Evolutionary conservation across 2,329 filamentous ascomycete species (phyloP), one percentile per base, ranked within the genome.

Genomic region (Pestalotiopsis fici): DNA sequence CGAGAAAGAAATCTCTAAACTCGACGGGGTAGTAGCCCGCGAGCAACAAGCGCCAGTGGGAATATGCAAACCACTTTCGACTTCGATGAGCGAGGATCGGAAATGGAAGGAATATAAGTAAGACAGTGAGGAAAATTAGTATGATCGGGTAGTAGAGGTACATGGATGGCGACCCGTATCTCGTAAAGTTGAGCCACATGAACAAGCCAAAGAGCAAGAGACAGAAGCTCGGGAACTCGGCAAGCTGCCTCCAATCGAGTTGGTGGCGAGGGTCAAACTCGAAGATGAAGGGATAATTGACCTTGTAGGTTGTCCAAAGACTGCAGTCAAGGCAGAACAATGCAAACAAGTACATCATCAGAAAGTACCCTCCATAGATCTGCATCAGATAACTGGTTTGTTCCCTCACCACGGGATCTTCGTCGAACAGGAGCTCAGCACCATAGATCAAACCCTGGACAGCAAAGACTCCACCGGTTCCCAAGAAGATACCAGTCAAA

Each of bases 211-310:
- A 83, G 4, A 94, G 77, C 61, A 97, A 87, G 4, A 94, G 82
- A 76, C 97, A 94, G 77, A 97, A 90, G 72, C 93, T 93, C 2
- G 96, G 95, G 70, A 98, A 91, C 85, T 96, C 93, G 6, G 92
- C 85, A 35, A 98, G 84, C 77, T 97, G 90, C 72, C 93, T 90
- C 94, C 95, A 99, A 78, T 98, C 93, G 31, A 98, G 83, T 70
- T 91, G 89, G 77, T 96, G 90, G 67, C 95, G 87, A 65, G 91
- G 90, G 82, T 98, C 95, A 76, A 97, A 96, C 80, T 99, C 96
- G 76, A 99, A 99, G 72, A 98, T 94, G 78, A 98, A 98, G 65
- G 91, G 88, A 78, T 98, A 98, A 77, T 99, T 99, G 80, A 99
- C 93, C 79, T 95, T 97, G 77, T 91, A 90, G 64, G 83, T 83